Evolutionary conservation across 257 asterid genomes (phyloP), one percentile per base, ranked within the genome.

Genomic region (Primulina eburnea): DNA sequence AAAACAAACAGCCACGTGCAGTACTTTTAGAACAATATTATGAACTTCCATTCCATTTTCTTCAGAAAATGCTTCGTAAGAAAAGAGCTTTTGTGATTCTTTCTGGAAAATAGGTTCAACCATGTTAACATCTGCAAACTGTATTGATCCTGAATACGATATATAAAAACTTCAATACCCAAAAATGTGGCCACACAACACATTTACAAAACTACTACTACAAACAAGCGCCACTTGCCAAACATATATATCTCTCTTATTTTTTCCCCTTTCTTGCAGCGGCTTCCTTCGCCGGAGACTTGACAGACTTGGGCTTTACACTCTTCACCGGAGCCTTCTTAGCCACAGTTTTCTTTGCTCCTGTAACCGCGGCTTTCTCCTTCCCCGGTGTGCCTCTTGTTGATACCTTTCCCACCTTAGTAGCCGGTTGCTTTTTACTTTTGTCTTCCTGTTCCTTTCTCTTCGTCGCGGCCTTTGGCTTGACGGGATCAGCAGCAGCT

Each of bases 161-260:
- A 50, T 21, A 50, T 50, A 50, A 50, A 43, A 50, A 4, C 20
- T 16, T 2, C 20, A 17, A 50, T 4, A 1, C 57, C 20, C 57
- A 16, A 50, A 50, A 50, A 5, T 38, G 21, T 17, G 8, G 16
- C 21, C 62, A 14, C 70, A 17, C 4, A 34, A 64, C 26, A 50
- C 21, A 81, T 83, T 79, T 86, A 86, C 90, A 85, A 8, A 40
- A 73, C 62, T 79, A 65, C 53, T 86, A 84, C 83, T 77, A 83
- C 81, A 79, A 65, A 76, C 79, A 77, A 67, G 70, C 73, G 67
- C 55, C 62, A 10, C 16, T 68, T 47, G 43, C 70, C 73, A 52
- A 61, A 50, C 71, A 67, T 76, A 68, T 69, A 81, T 75, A 60
- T 34, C 30, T n/a, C 55, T 29, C 67, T 73, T 17, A 84, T 75